Percentiles rank a stretch among this genome's conserved stretches.
Evolutionary conservation across 192 early-diverging fungal species (phyloP).

Genomic region (Glomus cerebriforme): DNA sequence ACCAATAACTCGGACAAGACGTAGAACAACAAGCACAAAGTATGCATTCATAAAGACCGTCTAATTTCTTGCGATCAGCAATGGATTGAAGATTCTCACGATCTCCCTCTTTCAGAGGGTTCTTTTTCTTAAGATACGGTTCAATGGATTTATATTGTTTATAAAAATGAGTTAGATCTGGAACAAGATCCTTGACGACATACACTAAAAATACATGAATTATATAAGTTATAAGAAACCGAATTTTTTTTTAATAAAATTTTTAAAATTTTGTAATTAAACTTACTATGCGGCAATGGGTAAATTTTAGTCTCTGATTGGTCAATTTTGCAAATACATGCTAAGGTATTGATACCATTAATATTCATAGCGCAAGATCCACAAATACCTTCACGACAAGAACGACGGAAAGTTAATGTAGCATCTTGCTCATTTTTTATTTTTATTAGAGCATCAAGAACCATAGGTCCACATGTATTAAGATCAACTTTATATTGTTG

Average conservation of each 20-base stretch:
- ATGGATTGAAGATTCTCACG: constrained; percentile 93
- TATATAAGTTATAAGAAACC: background rate
- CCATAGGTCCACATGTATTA: constrained; percentile 94
- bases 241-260: constrained; percentile 8
- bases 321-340: constrained; percentile 89
- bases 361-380: constrained; percentile 99
- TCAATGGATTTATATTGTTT: constrained; percentile 97
- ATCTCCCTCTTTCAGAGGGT: constrained; percentile 54
- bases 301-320: constrained; percentile 83
- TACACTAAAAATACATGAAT: constrained; percentile 56
- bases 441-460: constrained; percentile 93
- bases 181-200: constrained; percentile 96
- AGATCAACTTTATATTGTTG: constrained; percentile 90
- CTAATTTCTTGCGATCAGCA: constrained; percentile 92
- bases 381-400: constrained; percentile 97
- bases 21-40: constrained; percentile 98
- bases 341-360: constrained; percentile 91
- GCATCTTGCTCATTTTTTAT: constrained; percentile 97
- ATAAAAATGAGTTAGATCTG: constrained; percentile 96
- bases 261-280: background rate
- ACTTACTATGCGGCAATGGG: constrained; percentile 90
- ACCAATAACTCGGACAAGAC: constrained; percentile 95
- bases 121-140: constrained; percentile 93
- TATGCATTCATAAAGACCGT: constrained; percentile 97
- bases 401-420: constrained; percentile 93